These are phyloP conservation scores for Yarrowia hollandica DNA, from an alignment of 805 yeast genomes.

Conservation along the genomic window DNA sequence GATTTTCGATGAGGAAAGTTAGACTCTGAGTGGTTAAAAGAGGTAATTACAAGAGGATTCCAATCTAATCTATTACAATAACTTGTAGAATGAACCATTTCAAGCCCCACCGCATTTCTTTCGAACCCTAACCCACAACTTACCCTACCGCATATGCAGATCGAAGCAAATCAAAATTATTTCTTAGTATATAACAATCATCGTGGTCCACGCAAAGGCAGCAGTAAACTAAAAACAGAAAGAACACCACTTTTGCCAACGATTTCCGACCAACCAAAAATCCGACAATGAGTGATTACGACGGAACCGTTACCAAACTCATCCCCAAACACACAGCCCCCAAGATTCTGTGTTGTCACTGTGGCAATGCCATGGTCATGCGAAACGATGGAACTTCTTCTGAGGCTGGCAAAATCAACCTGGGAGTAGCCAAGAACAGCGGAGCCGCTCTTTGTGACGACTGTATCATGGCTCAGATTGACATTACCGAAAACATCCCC, in stretches of 20 bases:
- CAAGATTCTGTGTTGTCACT: slow-evolving; percentile 88
- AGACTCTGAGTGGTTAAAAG: no score
- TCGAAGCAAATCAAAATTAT: slow-evolving; percentile 20
- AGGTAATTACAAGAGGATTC: no score
- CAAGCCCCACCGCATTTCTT: no score
- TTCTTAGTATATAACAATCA: not conserved
- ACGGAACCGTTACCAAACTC: slow-evolving; percentile 33
- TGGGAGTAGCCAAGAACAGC: slow-evolving; percentile 65
- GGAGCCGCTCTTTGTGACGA: slow-evolving; percentile 86
- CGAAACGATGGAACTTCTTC: not conserved
- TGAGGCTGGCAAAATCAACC: slow-evolving; percentile 21
- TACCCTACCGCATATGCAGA: slow-evolving; percentile 26
- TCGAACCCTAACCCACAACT: not conserved
- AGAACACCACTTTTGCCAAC: not conserved
- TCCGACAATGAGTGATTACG: not conserved
- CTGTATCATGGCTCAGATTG: slow-evolving; percentile 87
- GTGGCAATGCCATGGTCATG: slow-evolving; percentile 90
- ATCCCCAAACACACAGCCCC: slow-evolving; percentile 52
- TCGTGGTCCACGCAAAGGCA: not conserved
- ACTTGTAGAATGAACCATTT: no score
- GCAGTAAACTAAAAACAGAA: not conserved
- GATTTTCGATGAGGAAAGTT: no score
- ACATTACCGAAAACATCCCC: slow-evolving; percentile 87
- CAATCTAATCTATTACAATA: no score
- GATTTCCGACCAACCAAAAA: not conserved